These are phyloP conservation scores for Starmerella tilneyi DNA, from an alignment of 805 yeast species.

Conservation along the genomic window DNA sequence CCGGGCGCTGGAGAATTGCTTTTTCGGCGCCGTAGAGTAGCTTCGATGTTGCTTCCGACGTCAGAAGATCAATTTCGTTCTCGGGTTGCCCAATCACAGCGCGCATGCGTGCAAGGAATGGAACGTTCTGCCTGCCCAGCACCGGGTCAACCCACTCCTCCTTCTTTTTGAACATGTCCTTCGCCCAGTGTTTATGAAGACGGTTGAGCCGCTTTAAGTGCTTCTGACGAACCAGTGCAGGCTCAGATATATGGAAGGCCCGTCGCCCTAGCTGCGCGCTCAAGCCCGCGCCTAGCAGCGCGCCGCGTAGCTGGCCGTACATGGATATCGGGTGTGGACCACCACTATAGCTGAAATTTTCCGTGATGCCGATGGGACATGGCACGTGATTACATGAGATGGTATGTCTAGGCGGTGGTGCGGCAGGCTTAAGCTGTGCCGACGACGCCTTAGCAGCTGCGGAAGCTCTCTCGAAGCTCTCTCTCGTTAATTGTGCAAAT, in stretches of 20 bases:
- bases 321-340: not conserved
- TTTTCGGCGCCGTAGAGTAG: conserved; percentile 68
- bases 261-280: conserved; percentile 13
- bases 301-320: conserved; percentile 5
- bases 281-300: conserved; percentile 4
- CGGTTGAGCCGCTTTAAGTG: conserved; percentile 25
- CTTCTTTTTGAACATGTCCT: conserved; percentile 23
- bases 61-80: conserved; percentile 51
- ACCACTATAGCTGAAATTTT: conserved; percentile 6
- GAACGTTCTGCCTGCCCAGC: conserved; percentile 55
- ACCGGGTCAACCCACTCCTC: conserved; percentile 65
- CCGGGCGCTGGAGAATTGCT: conserved; percentile 28
- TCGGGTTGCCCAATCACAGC: conserved; percentile 58
- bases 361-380: not conserved
- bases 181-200: conserved; percentile 28
- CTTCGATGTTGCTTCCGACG: conserved; percentile 58
- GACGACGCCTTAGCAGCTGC: too few species aligned
- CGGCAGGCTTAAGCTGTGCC: too few species aligned
- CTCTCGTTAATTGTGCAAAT: too few species aligned
- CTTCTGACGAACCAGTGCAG: conserved; percentile 23
- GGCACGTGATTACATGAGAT: not conserved
- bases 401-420: too few species aligned
- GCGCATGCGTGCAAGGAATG: conserved; percentile 57
- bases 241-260: conserved; percentile 20
- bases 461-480: too few species aligned